Base-by-base conservation (phyloP, 1,284 basidiomycete species). In the Leccinum solheimii region DNA sequence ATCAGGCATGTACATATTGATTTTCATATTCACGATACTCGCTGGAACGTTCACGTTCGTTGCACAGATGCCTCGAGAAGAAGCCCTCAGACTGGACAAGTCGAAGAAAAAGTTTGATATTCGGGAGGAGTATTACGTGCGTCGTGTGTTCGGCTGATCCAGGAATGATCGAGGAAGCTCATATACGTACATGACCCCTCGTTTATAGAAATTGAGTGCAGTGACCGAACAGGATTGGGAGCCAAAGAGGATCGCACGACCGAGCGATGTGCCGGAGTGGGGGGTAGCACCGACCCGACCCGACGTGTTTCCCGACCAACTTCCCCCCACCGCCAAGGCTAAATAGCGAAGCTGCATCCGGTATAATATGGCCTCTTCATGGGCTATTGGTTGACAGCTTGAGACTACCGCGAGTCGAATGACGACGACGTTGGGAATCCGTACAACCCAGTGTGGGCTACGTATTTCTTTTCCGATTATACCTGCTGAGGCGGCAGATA, bases 41-140 rank as follows among this genome's bases (percentile, higher is more conserved):
- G 6, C 7, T 36, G 13, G 43, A 48, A 48, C 19, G 11, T 38
- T 60, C 5, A 50, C 48, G 9, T 26, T 48, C 21, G 48, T 59
- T n/a, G 23, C 14, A 3, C 34, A 93, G 86, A 76, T 98, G 36
- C 83, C 84, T 36, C 90, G 89, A 69, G 92, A 97, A 75, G 89
- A 97, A 69, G 91, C 93, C 69, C 80, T 97, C 51, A 86, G 89
- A 4, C 82, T 98, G 76, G 84, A 87, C 66, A 87, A 84, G 77
- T 85, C 89, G 55, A 83, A 92, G 75, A 92, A 91, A 78, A 91
- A 87, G 79, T 88, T 98, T 62, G 95, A 98, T 75, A 90, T 98
- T 26, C 79, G 94, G 55, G 96, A 98, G 75, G 97, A 98, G 75
- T 98, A 98, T 77, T 98, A 91, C 73, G 94, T 96, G 78, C 76